A percentile compares a stretch with the other conserved stretches of the same genome.
Conservation (phyloP, 202 grass and related monocot species). For the Schoenoplectus triqueter region DNA sequence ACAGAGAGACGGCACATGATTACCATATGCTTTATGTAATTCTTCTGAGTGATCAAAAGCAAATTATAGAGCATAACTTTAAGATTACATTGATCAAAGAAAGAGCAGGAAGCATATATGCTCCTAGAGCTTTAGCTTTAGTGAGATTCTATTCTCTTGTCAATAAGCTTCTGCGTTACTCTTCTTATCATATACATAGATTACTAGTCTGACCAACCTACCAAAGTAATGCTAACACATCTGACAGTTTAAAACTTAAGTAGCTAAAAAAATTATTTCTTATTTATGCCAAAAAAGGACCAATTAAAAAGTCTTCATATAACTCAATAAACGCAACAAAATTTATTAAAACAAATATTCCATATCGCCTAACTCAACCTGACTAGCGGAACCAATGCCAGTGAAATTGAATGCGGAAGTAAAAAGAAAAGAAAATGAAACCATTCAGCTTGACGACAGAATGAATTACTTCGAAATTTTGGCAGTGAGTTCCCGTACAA, state of each 20-base stretch:
- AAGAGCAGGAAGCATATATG: constrained; percentile 38
- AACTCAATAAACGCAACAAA: too few relatives aligned
- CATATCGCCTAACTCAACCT: background rate
- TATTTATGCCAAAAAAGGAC: background rate
- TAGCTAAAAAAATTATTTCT: background rate
- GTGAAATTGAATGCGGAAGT: background rate
- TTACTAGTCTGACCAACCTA: constrained; percentile 5
- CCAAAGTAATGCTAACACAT: background rate
- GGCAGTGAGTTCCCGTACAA: constrained; percentile 87
- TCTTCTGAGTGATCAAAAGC: constrained; percentile 9
- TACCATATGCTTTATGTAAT: constrained; percentile 14
- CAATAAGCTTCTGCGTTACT: constrained; percentile 25
- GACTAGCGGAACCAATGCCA: constrained; percentile 1
- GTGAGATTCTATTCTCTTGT: constrained; percentile 29
- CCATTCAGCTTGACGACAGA: background rate
- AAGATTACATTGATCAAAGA: constrained; percentile 33
- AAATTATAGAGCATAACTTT: constrained; percentile 23
- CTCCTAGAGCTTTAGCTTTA: constrained; percentile 35
- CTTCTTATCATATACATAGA: background rate
- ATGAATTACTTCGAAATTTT: constrained; percentile 89
- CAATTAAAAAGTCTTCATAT: constrained; percentile 17
- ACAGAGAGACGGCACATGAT: constrained; percentile 14
- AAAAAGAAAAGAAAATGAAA: background rate
- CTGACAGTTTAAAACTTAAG: background rate
- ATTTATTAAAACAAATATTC: too few relatives aligned